Evolutionary conservation across 225 moss, liverwort and hornwort genomes (phyloP).

Genomic region (Polytrichum formosum): DNA sequence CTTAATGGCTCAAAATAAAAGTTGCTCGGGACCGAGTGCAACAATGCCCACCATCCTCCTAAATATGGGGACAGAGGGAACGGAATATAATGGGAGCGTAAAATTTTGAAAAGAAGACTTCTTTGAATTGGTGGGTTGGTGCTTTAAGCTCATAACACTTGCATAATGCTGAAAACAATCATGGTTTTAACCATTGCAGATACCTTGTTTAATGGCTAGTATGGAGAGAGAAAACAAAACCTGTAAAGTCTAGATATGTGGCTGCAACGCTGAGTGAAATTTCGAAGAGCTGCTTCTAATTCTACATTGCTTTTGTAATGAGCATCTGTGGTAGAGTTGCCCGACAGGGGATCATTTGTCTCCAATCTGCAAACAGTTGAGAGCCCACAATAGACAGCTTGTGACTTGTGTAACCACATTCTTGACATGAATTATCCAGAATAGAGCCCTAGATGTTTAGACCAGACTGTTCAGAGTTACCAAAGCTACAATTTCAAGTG

Average conservation of each 20-base stretch:
- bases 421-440: background rate
- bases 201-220: background rate
- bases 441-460: background rate
- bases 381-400: background rate
- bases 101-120: no score
- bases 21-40: no score
- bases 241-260: conserved; percentile 76
- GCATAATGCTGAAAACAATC: no score
- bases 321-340: conserved; percentile 7
- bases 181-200: no score
- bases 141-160: no score
- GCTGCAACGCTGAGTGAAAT: conserved; percentile 61
- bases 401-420: background rate
- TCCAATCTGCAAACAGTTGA: conserved; percentile 6
- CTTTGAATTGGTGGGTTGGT: no score
- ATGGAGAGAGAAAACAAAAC: conserved; percentile 6
- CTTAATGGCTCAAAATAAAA: no score
- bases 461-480: no score
- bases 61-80: no score
- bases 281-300: conserved; percentile 51
- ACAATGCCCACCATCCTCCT: no score
- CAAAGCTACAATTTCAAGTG: no score
- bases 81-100: no score
- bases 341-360: background rate
- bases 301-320: conserved; percentile 48